Conservation (phyloP, 345 rosid species). For the Microthlaspi erraticum region DNA sequence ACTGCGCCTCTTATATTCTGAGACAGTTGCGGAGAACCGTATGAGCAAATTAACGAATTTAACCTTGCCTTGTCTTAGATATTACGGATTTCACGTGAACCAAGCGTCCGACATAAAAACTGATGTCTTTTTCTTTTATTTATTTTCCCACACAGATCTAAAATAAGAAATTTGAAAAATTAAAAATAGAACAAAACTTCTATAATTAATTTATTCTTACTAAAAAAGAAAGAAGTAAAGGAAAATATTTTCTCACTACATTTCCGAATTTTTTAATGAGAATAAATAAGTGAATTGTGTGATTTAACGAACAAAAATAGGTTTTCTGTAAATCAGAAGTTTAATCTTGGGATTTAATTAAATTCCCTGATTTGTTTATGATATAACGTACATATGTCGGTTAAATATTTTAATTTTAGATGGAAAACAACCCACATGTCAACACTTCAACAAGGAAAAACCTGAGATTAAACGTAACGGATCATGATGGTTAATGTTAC, state of each 20-base stretch:
- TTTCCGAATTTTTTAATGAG: background rate
- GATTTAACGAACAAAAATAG: background rate
- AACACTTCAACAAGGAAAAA: background rate
- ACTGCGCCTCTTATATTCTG: conserved; percentile 35
- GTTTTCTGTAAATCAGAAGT: conserved; percentile 9
- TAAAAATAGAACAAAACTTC: background rate
- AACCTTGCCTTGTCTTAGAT: conserved; percentile 17
- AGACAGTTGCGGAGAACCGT: conserved; percentile 48
- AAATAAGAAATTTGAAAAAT: background rate
- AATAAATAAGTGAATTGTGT: conserved; percentile 1
- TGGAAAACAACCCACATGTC: conserved; percentile 1
- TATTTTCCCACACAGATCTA: background rate
- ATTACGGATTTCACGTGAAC: conserved; percentile 42
- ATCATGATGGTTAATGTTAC: conserved; percentile 20
- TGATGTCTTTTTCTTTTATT: conserved; percentile 19
- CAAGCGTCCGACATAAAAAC: conserved; percentile 36
- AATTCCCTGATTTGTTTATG: conserved; percentile 5
- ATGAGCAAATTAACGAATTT: background rate
- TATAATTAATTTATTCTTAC: background rate
- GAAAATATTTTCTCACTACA: background rate
- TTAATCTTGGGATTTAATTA: conserved; percentile 6
- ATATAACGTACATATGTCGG: conserved; percentile 18
- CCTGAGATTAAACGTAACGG: conserved; percentile 24
- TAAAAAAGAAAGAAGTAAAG: background rate
- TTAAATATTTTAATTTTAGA: conserved; percentile 1